A percentile compares a stretch with the other conserved stretches of the same genome.
Conservation (phyloP, 1,284 basidiomycete species). For the Albatrellus sp. region DNA sequence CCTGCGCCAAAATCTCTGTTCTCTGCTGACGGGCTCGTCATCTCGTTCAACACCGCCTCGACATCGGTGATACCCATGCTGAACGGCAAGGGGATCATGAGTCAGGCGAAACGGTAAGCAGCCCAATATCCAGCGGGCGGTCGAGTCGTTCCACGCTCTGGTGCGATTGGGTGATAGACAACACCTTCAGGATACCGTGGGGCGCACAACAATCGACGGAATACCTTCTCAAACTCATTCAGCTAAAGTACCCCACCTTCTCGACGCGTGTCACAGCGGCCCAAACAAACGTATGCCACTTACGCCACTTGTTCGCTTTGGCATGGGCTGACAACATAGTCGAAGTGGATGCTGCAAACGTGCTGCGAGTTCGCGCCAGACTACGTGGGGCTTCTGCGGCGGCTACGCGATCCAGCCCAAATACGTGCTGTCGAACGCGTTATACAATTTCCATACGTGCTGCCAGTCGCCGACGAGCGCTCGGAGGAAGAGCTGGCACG, state of each 20-base stretch:
- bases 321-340: neutral
- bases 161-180: neutral
- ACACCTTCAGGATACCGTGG: constrained; percentile 71
- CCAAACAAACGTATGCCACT: constrained; percentile 41
- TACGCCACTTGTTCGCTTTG: neutral
- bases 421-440: constrained; percentile 62
- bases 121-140: too few relatives aligned
- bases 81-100: constrained; percentile 68
- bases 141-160: too few relatives aligned
- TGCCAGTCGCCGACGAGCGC: constrained; percentile 71
- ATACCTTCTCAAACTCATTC: constrained; percentile 83
- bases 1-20: constrained; percentile 27
- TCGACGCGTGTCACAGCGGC: constrained; percentile 43
- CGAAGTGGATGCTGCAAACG: constrained; percentile 80
- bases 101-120: constrained; percentile 70
- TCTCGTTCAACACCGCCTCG: constrained; percentile 78
- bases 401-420: constrained; percentile 48
- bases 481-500: constrained; percentile 82
- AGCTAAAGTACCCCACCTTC: constrained; percentile 94
- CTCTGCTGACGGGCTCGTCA: constrained; percentile 60
- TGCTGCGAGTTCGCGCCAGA: constrained; percentile 80
- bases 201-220: constrained; percentile 86
- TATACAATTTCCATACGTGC: constrained; percentile 75
- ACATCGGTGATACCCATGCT: constrained; percentile 84
- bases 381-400: constrained; percentile 59